Evolutionary conservation across 2,329 filamentous ascomycete species (phyloP), one percentile per base, ranked within the genome.

Genomic region (Penicillium italicum): DNA sequence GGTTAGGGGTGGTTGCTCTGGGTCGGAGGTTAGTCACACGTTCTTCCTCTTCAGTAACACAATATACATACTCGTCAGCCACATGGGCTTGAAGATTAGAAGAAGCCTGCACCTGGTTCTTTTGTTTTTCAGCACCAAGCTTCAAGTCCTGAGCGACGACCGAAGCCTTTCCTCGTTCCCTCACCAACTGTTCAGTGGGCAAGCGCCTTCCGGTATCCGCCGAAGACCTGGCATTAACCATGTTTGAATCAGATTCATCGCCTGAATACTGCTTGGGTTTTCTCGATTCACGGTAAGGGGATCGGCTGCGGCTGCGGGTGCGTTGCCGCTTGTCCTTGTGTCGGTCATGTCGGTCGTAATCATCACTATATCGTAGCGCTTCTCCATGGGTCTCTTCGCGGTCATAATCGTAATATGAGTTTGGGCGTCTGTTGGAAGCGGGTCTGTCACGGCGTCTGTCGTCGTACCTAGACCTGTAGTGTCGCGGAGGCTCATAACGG

Each of bases 81-180:
- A 65, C 59, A 64, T 60, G 62, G 56, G 68, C 56, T 53, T 59
- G 63, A 64, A 72, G 70, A 64, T 62, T 62, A 60, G 68, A 70
- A 72, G 76, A 75, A 77, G 74, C 75, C 72, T 77, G 75, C 73
- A 81, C 78, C 78, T 79, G 79, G 76, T 80, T 82, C 82, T 84
- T 78, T 75, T 77, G 77, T 82, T 76, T 79, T 85, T 90, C 87
- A 88, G 85, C 80, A 79, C 87, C 78, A 77, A 80, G 72, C 81
- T 78, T 85, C 74, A 77, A 75, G 77, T 77, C 72, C 77, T 76
- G 80, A 80, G 80, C 80, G 78, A 76, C 78, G 76, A 28, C 20
- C 20, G 82, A 79, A 77, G 80, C 78, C 73, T 80, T 78, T 76
- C 79, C 82, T 79, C 81, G 82, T 78, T 83, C 85, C 79, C 81